Evolutionary conservation across 1,139 yeast species (phyloP).

Genomic region (Hyphopichia buzzinii): DNA sequence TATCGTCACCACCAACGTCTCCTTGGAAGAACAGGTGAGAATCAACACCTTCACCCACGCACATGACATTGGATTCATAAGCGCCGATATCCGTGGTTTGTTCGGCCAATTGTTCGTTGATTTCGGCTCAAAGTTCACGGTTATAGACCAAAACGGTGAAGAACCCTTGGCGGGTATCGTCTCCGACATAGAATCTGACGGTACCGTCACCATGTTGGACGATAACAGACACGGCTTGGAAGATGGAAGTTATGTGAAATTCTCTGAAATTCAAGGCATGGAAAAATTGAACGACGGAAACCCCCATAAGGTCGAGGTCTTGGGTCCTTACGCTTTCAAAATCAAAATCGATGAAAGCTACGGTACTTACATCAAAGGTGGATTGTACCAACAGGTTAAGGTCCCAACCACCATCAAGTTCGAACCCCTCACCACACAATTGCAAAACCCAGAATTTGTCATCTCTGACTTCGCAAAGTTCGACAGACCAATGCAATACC

Average conservation of each 20-base stretch:
- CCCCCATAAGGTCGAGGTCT: slow-evolving; percentile 73
- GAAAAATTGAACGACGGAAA: slow-evolving; percentile 65
- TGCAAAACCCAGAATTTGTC: slow-evolving; percentile 73
- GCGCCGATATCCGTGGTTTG: slow-evolving; percentile 81
- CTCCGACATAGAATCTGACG: slow-evolving; percentile 83
- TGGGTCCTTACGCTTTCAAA: slow-evolving; percentile 91
- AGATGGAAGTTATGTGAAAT: slow-evolving; percentile 88
- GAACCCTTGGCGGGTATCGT: slow-evolving; percentile 86
- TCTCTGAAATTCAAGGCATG: slow-evolving; percentile 82
- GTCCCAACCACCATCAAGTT: slow-evolving; percentile 67
- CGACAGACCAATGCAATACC: slow-evolving; percentile 87
- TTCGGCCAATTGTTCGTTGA: slow-evolving; percentile 90
- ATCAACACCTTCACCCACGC: slow-evolving; percentile 76
- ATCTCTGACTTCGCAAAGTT: slow-evolving; percentile 90
- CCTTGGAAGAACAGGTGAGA: slow-evolving; percentile 71
- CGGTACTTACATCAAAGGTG: slow-evolving; percentile 79
- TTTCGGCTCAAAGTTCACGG: slow-evolving; percentile 77
- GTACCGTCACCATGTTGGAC: slow-evolving; percentile 88
- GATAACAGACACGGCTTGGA: slow-evolving; percentile 91
- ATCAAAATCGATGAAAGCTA: slow-evolving; percentile 52
- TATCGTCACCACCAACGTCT: slow-evolving; percentile 75
- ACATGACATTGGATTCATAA: slow-evolving; percentile 72
- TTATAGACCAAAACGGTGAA: slow-evolving; percentile 87
- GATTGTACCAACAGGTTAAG: slow-evolving; percentile 89
- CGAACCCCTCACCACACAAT: slow-evolving; percentile 62